These are phyloP conservation scores for Pyrenophora tritici-repentis DNA, from an alignment of 2,329 filamentous ascomycete species.

Conservation along the genomic window DNA sequence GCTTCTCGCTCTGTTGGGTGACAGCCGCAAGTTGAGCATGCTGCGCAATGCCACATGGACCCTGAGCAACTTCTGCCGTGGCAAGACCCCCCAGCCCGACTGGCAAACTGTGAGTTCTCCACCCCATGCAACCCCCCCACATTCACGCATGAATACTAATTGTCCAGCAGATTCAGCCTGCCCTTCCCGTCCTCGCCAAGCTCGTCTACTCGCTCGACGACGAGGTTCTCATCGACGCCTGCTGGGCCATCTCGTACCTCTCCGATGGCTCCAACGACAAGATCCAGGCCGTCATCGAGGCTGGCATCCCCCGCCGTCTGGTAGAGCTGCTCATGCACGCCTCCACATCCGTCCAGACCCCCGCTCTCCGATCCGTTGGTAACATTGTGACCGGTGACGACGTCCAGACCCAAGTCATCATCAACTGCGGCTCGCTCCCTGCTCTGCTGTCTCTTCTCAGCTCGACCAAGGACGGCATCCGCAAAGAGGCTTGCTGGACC, in stretches of 20 bases:
- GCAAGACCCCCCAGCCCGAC: slow-evolving; percentile 98
- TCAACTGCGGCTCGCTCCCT: slow-evolving; percentile 93
- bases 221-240: slow-evolving; percentile 97
- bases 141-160: slow-evolving; percentile 3
- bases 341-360: slow-evolving; percentile 97
- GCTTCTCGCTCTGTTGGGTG: slow-evolving; percentile 84
- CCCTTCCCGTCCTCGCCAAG: slow-evolving; percentile 92
- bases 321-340: slow-evolving; percentile 98
- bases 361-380: slow-evolving; percentile 92
- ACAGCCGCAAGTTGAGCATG: slow-evolving; percentile 99
- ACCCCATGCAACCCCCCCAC: neutral
- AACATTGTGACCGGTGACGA: slow-evolving; percentile 99
- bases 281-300: slow-evolving; percentile 98
- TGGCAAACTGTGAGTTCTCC: slow-evolving; percentile 81
- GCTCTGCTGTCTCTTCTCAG: slow-evolving; percentile 92
- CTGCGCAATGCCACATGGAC: slow-evolving; percentile 98
- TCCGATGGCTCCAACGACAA: slow-evolving; percentile 99
- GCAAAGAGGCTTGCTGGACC: slow-evolving; percentile 99
- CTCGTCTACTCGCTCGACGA: slow-evolving; percentile 98
- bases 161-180: slow-evolving; percentile 77
- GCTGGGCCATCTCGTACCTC: slow-evolving; percentile 99
- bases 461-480: slow-evolving; percentile 97
- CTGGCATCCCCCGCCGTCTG: slow-evolving; percentile 91
- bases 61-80: slow-evolving; percentile 98
- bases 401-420: slow-evolving; percentile 98